A percentile compares a stretch with the other conserved stretches of the same genome.
These are phyloP conservation scores for Orbilia quercus DNA, from an alignment of 2,329 filamentous ascomycete species.

Conservation along the genomic window DNA sequence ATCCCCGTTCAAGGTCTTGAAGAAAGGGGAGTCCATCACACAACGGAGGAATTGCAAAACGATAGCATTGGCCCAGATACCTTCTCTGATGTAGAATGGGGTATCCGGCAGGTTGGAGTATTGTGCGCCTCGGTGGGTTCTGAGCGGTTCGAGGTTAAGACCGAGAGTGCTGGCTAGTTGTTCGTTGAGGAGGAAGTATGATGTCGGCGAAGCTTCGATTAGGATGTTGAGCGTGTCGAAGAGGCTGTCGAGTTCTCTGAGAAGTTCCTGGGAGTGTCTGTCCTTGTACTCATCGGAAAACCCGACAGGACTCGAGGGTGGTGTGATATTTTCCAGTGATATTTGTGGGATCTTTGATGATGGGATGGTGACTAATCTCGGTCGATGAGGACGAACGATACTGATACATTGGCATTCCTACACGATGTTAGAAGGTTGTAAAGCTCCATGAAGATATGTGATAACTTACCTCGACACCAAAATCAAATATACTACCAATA, in stretches of 20 bases:
- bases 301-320: slow-evolving; percentile 35
- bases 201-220: slow-evolving; percentile 34
- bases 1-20: slow-evolving; percentile 35
- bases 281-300: slow-evolving; percentile 1
- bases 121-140: slow-evolving; percentile 34
- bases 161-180: slow-evolving; percentile 21
- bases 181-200: slow-evolving; percentile 43
- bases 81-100: slow-evolving; percentile 35
- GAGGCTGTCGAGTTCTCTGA: slow-evolving; percentile 25
- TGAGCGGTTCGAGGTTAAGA: slow-evolving; percentile 17
- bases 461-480: slow-evolving; percentile 40
- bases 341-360: slow-evolving; percentile 23
- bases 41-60: slow-evolving; percentile 42
- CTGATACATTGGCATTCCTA: slow-evolving; percentile 49
- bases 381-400: slow-evolving; percentile 33
- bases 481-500: slow-evolving; percentile 27
- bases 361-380: slow-evolving; percentile 32
- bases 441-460: background rate
- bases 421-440: background rate
- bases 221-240: slow-evolving; percentile 38
- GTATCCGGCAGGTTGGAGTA: slow-evolving; percentile 28
- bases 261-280: slow-evolving; percentile 16
- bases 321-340: slow-evolving; percentile 40
- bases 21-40: slow-evolving; percentile 52
- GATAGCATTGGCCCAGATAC: slow-evolving; percentile 49